Evolutionary conservation across 768 basidiomycete genomes (phyloP).

Genomic region (Leccinellum albellum): DNA sequence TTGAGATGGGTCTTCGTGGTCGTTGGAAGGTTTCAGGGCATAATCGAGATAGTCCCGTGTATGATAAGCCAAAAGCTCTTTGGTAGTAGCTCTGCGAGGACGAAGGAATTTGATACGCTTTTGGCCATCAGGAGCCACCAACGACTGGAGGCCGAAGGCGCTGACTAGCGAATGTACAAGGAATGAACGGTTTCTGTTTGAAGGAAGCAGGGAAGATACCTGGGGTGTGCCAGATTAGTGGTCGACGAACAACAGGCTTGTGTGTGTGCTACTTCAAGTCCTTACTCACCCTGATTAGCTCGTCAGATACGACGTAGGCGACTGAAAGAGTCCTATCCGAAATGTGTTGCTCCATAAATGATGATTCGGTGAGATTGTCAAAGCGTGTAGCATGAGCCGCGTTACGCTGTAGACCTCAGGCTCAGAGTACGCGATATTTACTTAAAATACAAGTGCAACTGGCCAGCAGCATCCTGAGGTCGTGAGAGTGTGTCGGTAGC

Average conservation of each 20-base stretch:
- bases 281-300: conserved; percentile 46
- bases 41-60: conserved; percentile 65
- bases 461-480: background rate
- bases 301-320: conserved; percentile 55
- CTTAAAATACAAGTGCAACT: background rate
- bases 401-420: too few relatives aligned
- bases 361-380: background rate
- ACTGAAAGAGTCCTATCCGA: conserved; percentile 19
- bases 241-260: background rate
- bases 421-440: too few relatives aligned
- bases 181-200: conserved; percentile 61
- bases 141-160: conserved; percentile 46
- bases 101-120: conserved; percentile 43
- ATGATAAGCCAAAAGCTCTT: conserved; percentile 66
- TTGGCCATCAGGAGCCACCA: conserved; percentile 19
- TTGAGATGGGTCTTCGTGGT: conserved; percentile 20
- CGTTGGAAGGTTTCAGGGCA: conserved; percentile 38
- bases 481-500: background rate
- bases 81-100: conserved; percentile 50
- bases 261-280: background rate
- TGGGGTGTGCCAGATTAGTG: conserved; percentile 11
- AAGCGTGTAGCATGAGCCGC: too few relatives aligned
- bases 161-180: conserved; percentile 63
- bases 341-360: conserved; percentile 10
- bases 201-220: conserved; percentile 59